Conservation (phyloP, 805 yeast genomes). For the Starmera pachycereana region DNA sequence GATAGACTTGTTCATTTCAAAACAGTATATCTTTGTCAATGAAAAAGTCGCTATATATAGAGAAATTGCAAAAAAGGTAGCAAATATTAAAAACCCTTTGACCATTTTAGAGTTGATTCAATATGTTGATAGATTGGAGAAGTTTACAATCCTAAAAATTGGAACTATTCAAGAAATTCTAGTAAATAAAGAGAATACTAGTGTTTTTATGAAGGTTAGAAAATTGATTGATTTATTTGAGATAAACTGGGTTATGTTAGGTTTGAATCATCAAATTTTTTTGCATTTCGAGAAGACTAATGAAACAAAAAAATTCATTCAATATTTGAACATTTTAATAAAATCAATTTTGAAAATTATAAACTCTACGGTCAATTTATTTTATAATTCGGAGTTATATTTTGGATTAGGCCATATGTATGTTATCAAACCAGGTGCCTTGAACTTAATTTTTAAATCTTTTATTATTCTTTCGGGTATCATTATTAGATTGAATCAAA, state of each 20-base stretch:
- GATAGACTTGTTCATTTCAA: slow-evolving; percentile 27
- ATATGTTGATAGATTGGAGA: slow-evolving; percentile 25
- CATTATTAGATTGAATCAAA: slow-evolving; percentile 10
- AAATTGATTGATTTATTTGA: slow-evolving; percentile 16
- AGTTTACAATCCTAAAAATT: slow-evolving; percentile 15
- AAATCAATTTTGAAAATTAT: slow-evolving; percentile 21
- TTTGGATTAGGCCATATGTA: slow-evolving; percentile 34
- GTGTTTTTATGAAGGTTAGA: slow-evolving; percentile 12
- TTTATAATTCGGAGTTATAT: slow-evolving; percentile 22
- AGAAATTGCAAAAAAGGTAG: slow-evolving; percentile 20
- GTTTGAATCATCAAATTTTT: slow-evolving; percentile 27
- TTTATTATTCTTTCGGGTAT: slow-evolving; percentile 5
- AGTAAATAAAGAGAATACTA: slow-evolving; percentile 2
- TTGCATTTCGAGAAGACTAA: slow-evolving; percentile 27
- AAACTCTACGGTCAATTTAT: slow-evolving; percentile 23
- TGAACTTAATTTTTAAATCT: slow-evolving; percentile 7
- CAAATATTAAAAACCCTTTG: slow-evolving; percentile 24
- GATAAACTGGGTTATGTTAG: slow-evolving; percentile 20
- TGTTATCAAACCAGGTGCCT: slow-evolving; percentile 28
- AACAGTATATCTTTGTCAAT: slow-evolving; percentile 21
- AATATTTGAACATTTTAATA: slow-evolving; percentile 24
- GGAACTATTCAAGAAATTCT: slow-evolving; percentile 16
- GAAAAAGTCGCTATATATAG: slow-evolving; percentile 22
- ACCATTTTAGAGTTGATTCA: slow-evolving; percentile 24
- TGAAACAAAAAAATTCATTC: slow-evolving; percentile 22